Conservation (phyloP, 192 early-diverging fungal species). For the Coemansia sp. region DNA sequence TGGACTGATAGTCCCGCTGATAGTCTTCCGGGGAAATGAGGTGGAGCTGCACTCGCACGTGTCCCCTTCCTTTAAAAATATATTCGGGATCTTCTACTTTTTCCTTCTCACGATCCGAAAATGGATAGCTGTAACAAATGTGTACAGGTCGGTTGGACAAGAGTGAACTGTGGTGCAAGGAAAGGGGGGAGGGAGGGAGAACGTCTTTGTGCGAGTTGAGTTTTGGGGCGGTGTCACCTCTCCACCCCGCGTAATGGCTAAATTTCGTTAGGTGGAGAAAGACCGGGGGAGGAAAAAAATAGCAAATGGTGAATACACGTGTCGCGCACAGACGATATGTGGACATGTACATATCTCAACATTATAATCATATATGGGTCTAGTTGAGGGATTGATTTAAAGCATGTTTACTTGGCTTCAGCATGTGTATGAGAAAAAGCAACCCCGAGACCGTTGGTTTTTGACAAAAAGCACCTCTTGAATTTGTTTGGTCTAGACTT, state of each 20-base stretch:
- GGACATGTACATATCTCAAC: not conserved
- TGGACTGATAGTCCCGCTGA: not conserved
- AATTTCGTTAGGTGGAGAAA: not conserved
- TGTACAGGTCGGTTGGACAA: not conserved
- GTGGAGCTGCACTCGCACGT: not conserved
- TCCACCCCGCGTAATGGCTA: not conserved
- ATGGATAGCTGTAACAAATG: not conserved
- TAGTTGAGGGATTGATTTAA: not conserved
- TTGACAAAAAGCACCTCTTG: no score
- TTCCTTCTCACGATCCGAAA: conserved; percentile 1
- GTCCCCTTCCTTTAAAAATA: not conserved
- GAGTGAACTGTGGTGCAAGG: not conserved
- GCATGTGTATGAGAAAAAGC: not conserved
- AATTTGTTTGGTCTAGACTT: not conserved
- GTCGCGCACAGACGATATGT: not conserved
- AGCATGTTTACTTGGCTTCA: not conserved
- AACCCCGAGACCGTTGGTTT: not conserved
- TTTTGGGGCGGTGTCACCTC: not conserved
- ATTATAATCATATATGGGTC: not conserved
- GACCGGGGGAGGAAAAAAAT: not conserved
- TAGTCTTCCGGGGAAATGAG: not conserved
- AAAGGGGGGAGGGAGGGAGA: not conserved
- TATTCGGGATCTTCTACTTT: not conserved
- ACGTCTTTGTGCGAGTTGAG: not conserved
- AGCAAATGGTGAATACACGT: not conserved